Evolutionary conservation across 345 rosid genomes (phyloP).

Genomic region (Boechera stricta): DNA sequence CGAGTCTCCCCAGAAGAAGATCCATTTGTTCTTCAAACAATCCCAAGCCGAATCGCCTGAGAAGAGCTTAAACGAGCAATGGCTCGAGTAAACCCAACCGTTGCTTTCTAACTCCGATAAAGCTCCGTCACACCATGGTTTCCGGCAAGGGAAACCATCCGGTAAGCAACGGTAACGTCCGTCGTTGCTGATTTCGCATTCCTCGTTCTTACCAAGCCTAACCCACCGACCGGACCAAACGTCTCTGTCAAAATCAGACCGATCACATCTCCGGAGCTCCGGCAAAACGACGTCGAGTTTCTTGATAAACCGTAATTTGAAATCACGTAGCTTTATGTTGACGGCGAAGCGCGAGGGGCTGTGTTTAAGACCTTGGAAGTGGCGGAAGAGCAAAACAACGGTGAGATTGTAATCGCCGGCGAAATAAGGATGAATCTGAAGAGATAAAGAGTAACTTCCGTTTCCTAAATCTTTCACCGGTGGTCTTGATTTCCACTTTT

Average conservation of each 20-base stretch:
- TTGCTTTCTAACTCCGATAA: constrained; percentile 69
- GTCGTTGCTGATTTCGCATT: constrained; percentile 63
- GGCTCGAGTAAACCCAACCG: constrained; percentile 92
- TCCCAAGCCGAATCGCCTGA: constrained; percentile 65
- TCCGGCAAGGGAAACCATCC: constrained; percentile 59
- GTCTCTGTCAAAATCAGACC: constrained; percentile 64
- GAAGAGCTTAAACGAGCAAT: constrained; percentile 73
- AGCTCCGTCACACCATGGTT: constrained; percentile 83
- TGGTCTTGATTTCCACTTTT: constrained; percentile 86
- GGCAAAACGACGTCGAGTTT: constrained; percentile 51
- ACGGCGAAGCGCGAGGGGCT: constrained; percentile 65
- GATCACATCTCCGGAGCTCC: constrained; percentile 50
- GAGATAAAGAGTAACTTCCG: constrained; percentile 66
- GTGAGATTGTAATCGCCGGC: constrained; percentile 70
- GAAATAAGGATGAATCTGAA: constrained; percentile 88
- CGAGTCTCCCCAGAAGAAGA: constrained; percentile 95
- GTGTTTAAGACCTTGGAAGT: constrained; percentile 69
- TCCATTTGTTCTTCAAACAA: constrained; percentile 74
- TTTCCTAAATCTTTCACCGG: constrained; percentile 71
- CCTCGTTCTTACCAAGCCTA: constrained; percentile 68
- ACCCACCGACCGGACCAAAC: constrained; percentile 94
- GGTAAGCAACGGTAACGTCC: constrained; percentile 78
- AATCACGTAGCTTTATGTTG: constrained; percentile 54
- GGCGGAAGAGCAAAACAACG: constrained; percentile 69
- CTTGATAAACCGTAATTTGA: constrained; percentile 54